Evolutionary conservation across 306 rosid genomes (phyloP).

Genomic region (Lagenaria siceraria): DNA sequence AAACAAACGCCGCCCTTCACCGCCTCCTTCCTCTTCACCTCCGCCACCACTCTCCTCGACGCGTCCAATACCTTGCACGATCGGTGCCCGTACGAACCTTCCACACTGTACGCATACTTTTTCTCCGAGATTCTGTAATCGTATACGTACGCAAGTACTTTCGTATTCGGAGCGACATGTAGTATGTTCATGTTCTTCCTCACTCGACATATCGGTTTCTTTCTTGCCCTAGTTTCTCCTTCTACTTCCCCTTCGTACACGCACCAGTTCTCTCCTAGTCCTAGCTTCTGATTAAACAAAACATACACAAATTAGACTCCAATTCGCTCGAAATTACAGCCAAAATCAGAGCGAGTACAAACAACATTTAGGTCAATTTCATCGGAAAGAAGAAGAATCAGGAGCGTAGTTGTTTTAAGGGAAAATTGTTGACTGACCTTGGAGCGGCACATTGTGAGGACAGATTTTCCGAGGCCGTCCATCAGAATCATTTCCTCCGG

Average conservation of each 20-base stretch:
- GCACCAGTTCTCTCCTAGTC: constrained; percentile 44
- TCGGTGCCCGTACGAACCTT: constrained; percentile 52
- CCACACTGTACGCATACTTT: constrained; percentile 26
- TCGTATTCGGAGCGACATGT: constrained; percentile 21
- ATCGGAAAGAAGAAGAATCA: neutral
- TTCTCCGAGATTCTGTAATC: constrained; percentile 14
- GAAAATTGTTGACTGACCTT: constrained; percentile 26
- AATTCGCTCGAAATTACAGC: neutral
- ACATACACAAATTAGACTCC: neutral
- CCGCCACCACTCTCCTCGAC: constrained; percentile 44
- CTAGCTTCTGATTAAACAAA: constrained; percentile 5
- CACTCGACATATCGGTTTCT: constrained; percentile 41
- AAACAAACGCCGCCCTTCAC: constrained; percentile 38
- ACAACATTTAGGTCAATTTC: neutral
- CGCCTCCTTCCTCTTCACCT: constrained; percentile 59
- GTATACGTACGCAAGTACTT: constrained; percentile 34
- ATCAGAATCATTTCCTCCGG: constrained; percentile 65
- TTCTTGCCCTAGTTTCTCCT: neutral
- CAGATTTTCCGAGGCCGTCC: constrained; percentile 62
- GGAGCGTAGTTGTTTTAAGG: neutral
- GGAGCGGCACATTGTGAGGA: constrained; percentile 56
- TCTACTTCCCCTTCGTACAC: constrained; percentile 53
- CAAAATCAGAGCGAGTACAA: neutral
- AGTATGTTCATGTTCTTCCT: constrained; percentile 40
- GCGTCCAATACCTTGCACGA: constrained; percentile 59